Conservation (phyloP, 352 stramenopile species). For the Phytophthora idaei region DNA sequence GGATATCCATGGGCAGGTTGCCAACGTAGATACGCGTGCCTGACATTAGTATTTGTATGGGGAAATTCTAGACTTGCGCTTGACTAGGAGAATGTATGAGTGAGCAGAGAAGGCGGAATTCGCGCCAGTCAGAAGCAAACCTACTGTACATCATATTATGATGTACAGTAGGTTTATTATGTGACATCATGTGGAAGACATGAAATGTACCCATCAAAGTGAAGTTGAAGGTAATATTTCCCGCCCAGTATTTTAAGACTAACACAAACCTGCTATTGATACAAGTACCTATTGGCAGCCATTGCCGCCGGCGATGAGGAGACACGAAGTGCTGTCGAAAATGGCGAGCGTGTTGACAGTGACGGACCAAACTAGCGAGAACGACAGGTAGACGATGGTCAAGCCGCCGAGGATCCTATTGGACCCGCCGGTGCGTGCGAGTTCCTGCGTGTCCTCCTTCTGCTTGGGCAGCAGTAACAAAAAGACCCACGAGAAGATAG, state of each 20-base stretch:
- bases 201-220: background rate
- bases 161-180: constrained; percentile 1
- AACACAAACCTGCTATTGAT: no score
- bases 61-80: constrained; percentile 4
- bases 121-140: constrained; percentile 8
- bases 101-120: constrained; percentile 11
- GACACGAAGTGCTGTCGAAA: constrained; percentile 25
- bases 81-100: constrained; percentile 40
- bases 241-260: no score
- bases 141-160: background rate
- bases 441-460: constrained; percentile 22
- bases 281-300: constrained; percentile 7
- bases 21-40: constrained; percentile 67
- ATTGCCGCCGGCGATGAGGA: constrained; percentile 15
- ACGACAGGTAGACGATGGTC: constrained; percentile 16
- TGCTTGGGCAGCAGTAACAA: constrained; percentile 22
- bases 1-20: constrained; percentile 77
- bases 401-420: constrained; percentile 16
- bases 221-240: background rate
- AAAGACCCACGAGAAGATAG: constrained; percentile 27
- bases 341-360: constrained; percentile 26
- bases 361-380: constrained; percentile 24
- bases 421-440: constrained; percentile 13
- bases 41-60: constrained; percentile 26
- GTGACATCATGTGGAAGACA: background rate